Evolutionary conservation across 2,329 filamentous ascomycete species (phyloP), one percentile per base, ranked within the genome.

Genomic region (Calonectria hongkongensis): DNA sequence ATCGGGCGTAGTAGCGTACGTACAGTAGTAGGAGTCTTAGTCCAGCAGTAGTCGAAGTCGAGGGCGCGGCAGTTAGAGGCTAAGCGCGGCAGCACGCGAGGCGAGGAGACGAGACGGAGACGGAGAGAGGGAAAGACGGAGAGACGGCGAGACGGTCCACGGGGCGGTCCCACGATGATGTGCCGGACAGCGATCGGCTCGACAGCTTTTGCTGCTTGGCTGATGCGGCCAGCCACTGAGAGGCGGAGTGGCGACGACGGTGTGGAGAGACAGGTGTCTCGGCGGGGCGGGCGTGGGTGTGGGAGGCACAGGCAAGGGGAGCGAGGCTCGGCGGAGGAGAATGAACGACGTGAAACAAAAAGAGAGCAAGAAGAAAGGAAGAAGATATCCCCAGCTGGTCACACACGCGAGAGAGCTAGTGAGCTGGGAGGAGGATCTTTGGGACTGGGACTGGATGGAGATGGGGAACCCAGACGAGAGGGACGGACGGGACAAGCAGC

Each of bases 181-280:
- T 66, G 64, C 69, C 63, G 64, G 64, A 63, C 50, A 56, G 64
- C 36, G 64, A 66, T 66, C 47, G 36, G 30, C 47, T 66, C 36
- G 48, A 41, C 36, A 62, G 56, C 56, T 45, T 62, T 50, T 62
- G 56, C 56, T 62, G 56, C 56, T 62, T 62, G 36, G 56, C 56
- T 50, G 58, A 36, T 48, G 36, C 60, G 58, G 66, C 60, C 71
- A 77, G 75, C 76, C 74, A 78, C 75, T 54, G 66, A 62, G 64
- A 64, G 51, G 58, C 70, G 68, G 67, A 66, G 64, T 36, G 64
- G 66, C 66, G 63, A 71, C 64, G 62, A 58, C 50, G 72, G 54
- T 64, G 62, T 58, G 71, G 63, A 74, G 73, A 79, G 75, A 79
- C 77, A 74, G 25, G 47, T 56, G 73, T 75, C 72, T 75, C 73